Evolutionary conservation across 805 yeast genomes (phyloP).

Genomic region (Candida xiaguanensis): DNA sequence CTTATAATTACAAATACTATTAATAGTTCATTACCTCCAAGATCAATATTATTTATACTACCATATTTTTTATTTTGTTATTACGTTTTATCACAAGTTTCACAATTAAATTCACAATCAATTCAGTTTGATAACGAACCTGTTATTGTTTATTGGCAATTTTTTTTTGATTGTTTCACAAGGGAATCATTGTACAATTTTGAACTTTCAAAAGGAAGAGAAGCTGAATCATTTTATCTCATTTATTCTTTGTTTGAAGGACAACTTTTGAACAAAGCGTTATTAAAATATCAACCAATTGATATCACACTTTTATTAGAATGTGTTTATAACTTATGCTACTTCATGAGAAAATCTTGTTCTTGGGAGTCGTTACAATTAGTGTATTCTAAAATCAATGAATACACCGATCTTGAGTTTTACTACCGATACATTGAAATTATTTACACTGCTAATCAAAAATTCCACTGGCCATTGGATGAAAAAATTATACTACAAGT

Average conservation of each 20-base stretch:
- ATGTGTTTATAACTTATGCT: conserved; percentile 8
- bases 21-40: conserved; percentile 2
- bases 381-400: conserved; percentile 4
- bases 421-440: conserved; percentile 27
- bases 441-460: conserved; percentile 21
- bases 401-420: conserved; percentile 13
- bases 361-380: conserved; percentile 7
- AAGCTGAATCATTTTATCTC: conserved; percentile 20
- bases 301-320: conserved; percentile 7
- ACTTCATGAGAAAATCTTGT: neutral
- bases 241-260: conserved; percentile 14
- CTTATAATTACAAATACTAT: neutral
- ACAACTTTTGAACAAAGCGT: conserved; percentile 20
- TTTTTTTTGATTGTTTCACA: conserved; percentile 17
- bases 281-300: conserved; percentile 5
- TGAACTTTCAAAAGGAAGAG: conserved; percentile 2
- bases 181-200: conserved; percentile 9
- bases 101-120: conserved; percentile 1
- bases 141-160: conserved; percentile 15
- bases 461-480: conserved; percentile 28
- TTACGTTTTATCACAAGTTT: conserved; percentile 9
- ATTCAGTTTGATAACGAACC: neutral
- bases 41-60: conserved; percentile 5
- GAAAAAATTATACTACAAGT: conserved; percentile 29
- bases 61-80: conserved; percentile 19